phyloP scores from a whole-genome alignment of 176 grass and related monocot genomes.

The Musa itinerans region DNA sequence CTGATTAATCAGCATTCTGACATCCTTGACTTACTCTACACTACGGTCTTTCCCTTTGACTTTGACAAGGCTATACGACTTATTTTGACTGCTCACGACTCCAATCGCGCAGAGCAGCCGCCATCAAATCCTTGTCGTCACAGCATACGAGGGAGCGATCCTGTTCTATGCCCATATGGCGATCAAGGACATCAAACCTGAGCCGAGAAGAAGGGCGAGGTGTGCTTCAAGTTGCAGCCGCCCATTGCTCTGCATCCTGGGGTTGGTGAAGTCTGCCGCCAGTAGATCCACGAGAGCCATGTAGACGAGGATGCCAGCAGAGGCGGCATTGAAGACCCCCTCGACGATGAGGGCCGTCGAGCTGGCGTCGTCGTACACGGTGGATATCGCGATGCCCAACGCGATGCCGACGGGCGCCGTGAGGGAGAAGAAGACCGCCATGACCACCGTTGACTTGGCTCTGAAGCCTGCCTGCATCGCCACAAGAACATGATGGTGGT shows the following conservation, averaged over 20 bases:
- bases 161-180: not conserved
- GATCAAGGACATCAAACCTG: constrained; percentile 5
- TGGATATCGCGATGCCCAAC: not conserved
- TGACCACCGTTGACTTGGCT: not conserved
- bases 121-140: too few species aligned
- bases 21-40: too few species aligned
- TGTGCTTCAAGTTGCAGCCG: not conserved
- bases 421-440: constrained; percentile 12
- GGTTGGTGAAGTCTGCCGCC: constrained; percentile 8
- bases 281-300: constrained; percentile 15
- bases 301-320: constrained; percentile 8
- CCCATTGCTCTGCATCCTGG: constrained; percentile 5
- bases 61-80: too few species aligned
- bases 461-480: constrained; percentile 1
- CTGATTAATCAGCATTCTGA: too few species aligned
- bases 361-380: not conserved
- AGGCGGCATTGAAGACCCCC: not conserved
- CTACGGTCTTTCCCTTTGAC: too few species aligned
- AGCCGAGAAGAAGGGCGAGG: not conserved
- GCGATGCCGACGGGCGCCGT: constrained; percentile 4
- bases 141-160: too few species aligned
- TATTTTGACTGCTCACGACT: too few species aligned
- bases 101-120: too few species aligned
- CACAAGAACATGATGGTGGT: not conserved
- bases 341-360: constrained; percentile 13